Percentiles rank a stretch among this genome's conserved stretches.
Evolutionary conservation across 2,329 filamentous ascomycete species (phyloP).

Genomic region (Aphanoascus verrucosus): DNA sequence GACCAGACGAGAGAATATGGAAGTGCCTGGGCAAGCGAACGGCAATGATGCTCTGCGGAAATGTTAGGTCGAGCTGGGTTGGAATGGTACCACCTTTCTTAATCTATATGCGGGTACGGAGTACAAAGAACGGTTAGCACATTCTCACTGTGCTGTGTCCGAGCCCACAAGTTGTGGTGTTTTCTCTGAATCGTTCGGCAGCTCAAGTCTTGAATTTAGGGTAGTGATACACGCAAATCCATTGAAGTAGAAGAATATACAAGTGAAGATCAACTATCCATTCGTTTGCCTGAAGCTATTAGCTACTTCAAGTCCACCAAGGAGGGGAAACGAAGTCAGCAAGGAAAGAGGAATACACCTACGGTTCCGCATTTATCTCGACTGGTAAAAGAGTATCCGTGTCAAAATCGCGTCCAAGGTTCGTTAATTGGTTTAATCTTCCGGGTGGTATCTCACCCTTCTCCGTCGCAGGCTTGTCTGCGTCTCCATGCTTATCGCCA

Average conservation of each 20-base stretch:
- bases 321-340: not conserved
- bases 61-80: too few species aligned
- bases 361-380: slow-evolving; percentile 17
- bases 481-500: slow-evolving; percentile 43
- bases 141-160: too few species aligned
- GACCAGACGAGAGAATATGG: too few species aligned
- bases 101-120: too few species aligned
- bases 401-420: slow-evolving; percentile 8
- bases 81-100: too few species aligned
- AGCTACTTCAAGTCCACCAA: not conserved
- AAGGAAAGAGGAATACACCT: slow-evolving; percentile 4
- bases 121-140: too few species aligned
- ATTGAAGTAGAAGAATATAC: slow-evolving; percentile 1
- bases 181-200: not conserved
- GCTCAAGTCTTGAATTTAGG: not conserved
- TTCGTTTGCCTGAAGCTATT: slow-evolving; percentile 9
- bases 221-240: slow-evolving; percentile 2
- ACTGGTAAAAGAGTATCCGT: slow-evolving; percentile 10
- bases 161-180: not conserved
- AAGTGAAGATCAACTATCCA: not conserved
- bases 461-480: slow-evolving; percentile 13
- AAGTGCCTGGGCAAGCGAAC: too few species aligned
- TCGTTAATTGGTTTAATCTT: slow-evolving; percentile 8
- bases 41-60: too few species aligned
- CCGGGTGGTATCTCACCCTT: slow-evolving; percentile 7